A percentile compares a stretch with the other conserved stretches of the same genome.
phyloP scores from a whole-genome alignment of 73 alveolate species.

The Paramecium primaurelia region DNA sequence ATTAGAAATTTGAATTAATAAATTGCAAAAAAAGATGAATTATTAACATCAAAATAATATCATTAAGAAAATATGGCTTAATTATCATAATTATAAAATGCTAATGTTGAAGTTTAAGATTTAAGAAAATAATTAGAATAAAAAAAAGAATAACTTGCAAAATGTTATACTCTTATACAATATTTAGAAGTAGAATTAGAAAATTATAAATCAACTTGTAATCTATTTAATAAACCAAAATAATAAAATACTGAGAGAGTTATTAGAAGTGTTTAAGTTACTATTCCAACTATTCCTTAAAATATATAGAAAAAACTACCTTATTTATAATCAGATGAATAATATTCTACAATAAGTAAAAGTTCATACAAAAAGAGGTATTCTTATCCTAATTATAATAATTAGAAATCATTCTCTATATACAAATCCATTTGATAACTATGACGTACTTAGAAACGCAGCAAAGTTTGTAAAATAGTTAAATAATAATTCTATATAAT shows the following conservation, averaged over 20 bases:
- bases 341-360: background rate
- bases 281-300: background rate
- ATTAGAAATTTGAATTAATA: background rate
- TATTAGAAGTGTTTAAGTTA: background rate
- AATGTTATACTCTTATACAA: background rate
- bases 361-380: background rate
- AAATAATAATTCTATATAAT: background rate
- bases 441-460: slow-evolving; percentile 1
- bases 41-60: background rate
- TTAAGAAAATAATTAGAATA: background rate
- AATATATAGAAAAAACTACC: background rate
- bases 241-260: background rate
- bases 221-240: background rate
- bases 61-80: background rate
- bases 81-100: background rate
- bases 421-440: slow-evolving; percentile 10
- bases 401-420: slow-evolving; percentile 5
- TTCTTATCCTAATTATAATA: background rate
- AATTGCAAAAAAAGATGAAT: background rate
- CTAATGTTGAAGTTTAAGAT: background rate
- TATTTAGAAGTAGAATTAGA: slow-evolving; percentile 1
- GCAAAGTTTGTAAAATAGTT: background rate
- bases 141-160: background rate
- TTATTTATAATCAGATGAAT: background rate
- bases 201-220: background rate